These are phyloP conservation scores for Nicotiana obtusifolia DNA, from an alignment of 257 asterid genomes.

Conservation along the genomic window DNA sequence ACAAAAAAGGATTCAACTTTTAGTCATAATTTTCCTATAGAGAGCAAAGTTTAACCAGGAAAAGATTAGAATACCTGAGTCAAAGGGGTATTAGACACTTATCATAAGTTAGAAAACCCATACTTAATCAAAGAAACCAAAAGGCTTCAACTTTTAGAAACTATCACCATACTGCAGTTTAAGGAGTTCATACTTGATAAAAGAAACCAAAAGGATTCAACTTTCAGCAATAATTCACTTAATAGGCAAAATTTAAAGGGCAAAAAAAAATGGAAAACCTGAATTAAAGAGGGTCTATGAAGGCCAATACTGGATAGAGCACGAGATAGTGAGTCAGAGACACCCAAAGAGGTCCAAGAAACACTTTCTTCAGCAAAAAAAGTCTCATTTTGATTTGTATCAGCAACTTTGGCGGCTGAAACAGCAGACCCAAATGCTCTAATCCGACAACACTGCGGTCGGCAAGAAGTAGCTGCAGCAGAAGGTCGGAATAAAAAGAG, in stretches of 20 bases:
- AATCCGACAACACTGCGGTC: background rate
- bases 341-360: conserved; percentile 81
- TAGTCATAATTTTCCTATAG: background rate
- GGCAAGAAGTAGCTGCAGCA: conserved; percentile 9
- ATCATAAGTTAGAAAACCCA: too few relatives aligned
- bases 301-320: conserved; percentile 61
- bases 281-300: conserved; percentile 78
- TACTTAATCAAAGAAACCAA: too few relatives aligned
- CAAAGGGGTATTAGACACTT: conserved; percentile 30
- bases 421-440: conserved; percentile 43
- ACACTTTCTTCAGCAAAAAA: conserved; percentile 76
- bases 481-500: conserved; percentile 21
- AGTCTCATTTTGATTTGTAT: conserved; percentile 39
- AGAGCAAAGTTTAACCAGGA: background rate
- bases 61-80: conserved; percentile 46
- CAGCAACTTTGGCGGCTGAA: conserved; percentile 21
- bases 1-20: background rate
- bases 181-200: background rate
- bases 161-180: too few relatives aligned
- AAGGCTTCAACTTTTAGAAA: too few relatives aligned
- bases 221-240: too few relatives aligned
- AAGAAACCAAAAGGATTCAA: conserved; percentile 5
- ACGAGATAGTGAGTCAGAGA: conserved; percentile 53
- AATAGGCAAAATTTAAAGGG: background rate
- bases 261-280: conserved; percentile 36